Evolutionary conservation across 176 grass and related monocot species (phyloP), one percentile per base, ranked within the genome.

Genomic region (Oryza officinalis): DNA sequence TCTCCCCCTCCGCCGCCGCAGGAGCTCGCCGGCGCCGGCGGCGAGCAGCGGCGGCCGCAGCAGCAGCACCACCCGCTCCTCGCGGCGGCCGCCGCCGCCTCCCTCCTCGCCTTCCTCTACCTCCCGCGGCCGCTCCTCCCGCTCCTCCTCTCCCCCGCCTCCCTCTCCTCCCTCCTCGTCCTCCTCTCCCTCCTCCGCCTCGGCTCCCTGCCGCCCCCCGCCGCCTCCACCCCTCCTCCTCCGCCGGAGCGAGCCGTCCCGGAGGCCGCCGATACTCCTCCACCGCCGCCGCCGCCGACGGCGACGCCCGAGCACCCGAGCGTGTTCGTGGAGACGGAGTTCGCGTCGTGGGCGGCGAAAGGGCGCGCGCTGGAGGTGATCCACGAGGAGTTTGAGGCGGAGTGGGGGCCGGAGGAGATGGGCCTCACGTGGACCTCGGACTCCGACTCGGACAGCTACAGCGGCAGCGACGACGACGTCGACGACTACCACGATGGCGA

Each of bases 351-450:
- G 87, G 74, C 69, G 46, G 66, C 66, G 26, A 85, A 89, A 7
- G 84, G 93, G 49, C 82, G 85, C 7, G 79, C 85, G 4, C 80
- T 95, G 61, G 93, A 95, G 86, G 90, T 92, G n/a, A 95, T 95
- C 86, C 91, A 90, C 87, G 93, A 95, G 80, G 93, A 95, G 71
- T 88, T 88, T 90, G 93, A 90, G 86, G 83, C 80, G 52, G 83
- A 86, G 84, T 89, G 83, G 79, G 79, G 75, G 0, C 80, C 84
- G 27, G 87, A 86, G 69, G 80, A 82, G 84, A 83, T 92, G 80
- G 83, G 80, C 41, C 75, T 89, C 26, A 20, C 74, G 27, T 92
- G 80, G 89, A 82, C 71, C 38, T 78, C 86, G 17, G 87, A 87
- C 20, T 85, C 89, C 13, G 81, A 91, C 61, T 77, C 76, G 0